Conservation (phyloP, 2,329 filamentous ascomycete species). For the Hypomyces rosellus region DNA sequence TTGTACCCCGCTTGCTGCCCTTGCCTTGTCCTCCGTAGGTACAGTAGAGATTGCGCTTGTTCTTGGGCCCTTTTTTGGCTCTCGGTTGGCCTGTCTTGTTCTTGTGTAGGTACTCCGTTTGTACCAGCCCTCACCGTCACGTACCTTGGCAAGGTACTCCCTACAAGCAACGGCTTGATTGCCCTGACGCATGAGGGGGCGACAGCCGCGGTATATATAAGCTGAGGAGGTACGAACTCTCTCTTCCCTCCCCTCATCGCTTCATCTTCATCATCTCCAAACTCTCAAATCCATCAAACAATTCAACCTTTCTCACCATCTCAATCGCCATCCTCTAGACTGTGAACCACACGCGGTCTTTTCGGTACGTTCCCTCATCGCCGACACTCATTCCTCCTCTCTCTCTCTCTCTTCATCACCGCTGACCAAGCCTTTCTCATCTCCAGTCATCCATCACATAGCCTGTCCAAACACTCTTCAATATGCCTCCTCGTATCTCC, state of each 20-base stretch:
- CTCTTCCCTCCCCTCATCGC: not conserved
- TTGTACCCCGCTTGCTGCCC: not conserved
- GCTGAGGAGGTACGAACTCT: not conserved
- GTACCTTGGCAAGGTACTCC: too few relatives aligned
- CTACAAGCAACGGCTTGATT: too few relatives aligned
- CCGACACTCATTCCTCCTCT: not conserved
- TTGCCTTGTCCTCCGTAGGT: too few relatives aligned
- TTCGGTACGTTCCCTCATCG: not conserved
- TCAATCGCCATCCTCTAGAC: not conserved
- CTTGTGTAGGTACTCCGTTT: too few relatives aligned
- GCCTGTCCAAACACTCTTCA: slow-evolving; percentile 18
- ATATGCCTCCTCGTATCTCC: slow-evolving; percentile 40
- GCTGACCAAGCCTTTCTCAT: too few relatives aligned
- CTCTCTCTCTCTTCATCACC: not conserved
- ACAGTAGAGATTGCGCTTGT: not conserved
- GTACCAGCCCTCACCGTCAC: too few relatives aligned
- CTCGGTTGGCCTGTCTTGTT: too few relatives aligned
- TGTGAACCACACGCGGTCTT: not conserved
- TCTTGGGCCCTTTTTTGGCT: too few relatives aligned
- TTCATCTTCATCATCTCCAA: not conserved
- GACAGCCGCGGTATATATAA: too few relatives aligned
- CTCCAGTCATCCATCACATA: too few relatives aligned
- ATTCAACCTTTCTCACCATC: not conserved
- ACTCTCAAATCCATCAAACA: not conserved
- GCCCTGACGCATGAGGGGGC: too few relatives aligned